Conservation (phyloP, 176 grass and related monocot species). For the Dendrocalamus sinicus region DNA sequence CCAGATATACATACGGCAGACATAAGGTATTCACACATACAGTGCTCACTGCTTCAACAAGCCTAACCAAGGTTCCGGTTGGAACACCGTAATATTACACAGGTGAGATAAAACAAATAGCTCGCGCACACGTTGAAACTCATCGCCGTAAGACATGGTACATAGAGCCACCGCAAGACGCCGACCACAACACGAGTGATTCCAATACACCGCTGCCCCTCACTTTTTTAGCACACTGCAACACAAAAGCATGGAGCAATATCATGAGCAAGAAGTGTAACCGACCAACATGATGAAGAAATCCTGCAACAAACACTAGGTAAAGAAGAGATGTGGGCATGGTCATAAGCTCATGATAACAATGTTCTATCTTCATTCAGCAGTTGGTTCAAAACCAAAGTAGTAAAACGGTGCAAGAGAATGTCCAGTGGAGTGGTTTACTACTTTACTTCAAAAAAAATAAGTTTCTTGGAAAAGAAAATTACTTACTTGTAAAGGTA, state of each 20-base stretch:
- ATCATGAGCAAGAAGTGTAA: background rate
- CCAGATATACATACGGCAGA: constrained; percentile 54
- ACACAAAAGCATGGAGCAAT: background rate
- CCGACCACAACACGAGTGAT: background rate
- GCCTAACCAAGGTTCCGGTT: constrained; percentile 16
- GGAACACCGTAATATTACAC: constrained; percentile 35
- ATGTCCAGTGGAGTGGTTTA: background rate
- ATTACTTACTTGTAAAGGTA: constrained; percentile 86
- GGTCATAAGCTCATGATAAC: background rate
- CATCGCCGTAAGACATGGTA: background rate
- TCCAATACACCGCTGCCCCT: background rate
- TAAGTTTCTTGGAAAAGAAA: constrained; percentile 2
- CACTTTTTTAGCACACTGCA: constrained; percentile 73
- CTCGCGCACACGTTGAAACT: background rate
- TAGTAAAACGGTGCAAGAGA: background rate
- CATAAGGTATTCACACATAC: background rate
- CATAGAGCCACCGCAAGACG: background rate
- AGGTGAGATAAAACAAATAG: background rate
- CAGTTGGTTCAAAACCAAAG: background rate
- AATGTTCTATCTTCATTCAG: background rate
- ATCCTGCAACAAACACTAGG: background rate
- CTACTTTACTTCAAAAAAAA: background rate
- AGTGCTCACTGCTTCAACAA: constrained; percentile 2
- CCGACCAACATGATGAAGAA: background rate
- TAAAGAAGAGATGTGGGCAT: background rate